Base-by-base conservation (phyloP, 2,329 filamentous ascomycete genomes). In the Aspergillus chevalieri region DNA sequence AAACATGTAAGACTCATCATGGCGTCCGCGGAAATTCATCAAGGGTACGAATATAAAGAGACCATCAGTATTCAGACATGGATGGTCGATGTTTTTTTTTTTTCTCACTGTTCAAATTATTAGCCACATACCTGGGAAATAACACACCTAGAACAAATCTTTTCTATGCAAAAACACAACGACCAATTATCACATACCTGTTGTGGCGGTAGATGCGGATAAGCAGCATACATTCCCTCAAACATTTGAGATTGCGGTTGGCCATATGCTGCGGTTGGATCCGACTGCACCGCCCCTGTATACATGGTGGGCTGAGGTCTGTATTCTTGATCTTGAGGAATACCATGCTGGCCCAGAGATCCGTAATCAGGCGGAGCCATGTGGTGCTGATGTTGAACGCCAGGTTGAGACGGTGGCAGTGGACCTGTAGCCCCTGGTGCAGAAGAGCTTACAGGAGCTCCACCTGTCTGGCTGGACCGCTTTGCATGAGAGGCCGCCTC, bases 401-500 rank as follows among this genome's bases (percentile, higher is more conserved):
- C 77, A 69, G 62, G 74, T 64, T 69, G 74, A 57, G 63, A 66
- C 55, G 61, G 70, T 55, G 62, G 72, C 53, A 65, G 70, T 53
- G 74, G 72, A 22, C 70, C 63, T 47, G 58, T 54, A 42, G 62
- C 51, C n/a, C 65, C 52, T 39, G 61, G 55, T 26, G 63, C 59
- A 36, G 72, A 55, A 59, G 72, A 68, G 33, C 77, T 68, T 54
- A 82, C 78, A 6, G 79, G 75, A 41, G 77, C 75, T 41, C 65
- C 69, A 28, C 62, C 67, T 42, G 70, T 64, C 57, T 74, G 73
- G 44, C 73, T 78, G 6, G 84, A 78, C 56, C 91, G 80, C 75
- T 95, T 96, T 38, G 90, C 82, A 66, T 91, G 89, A 19, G 86
- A 84, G 8, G 87, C 81, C 33, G 92, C 90, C 70, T 98, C 93